Percentiles rank a stretch among this genome's conserved stretches.
These are phyloP conservation scores for Tylopilus balloui DNA, from an alignment of 768 basidiomycete species.

Conservation along the genomic window DNA sequence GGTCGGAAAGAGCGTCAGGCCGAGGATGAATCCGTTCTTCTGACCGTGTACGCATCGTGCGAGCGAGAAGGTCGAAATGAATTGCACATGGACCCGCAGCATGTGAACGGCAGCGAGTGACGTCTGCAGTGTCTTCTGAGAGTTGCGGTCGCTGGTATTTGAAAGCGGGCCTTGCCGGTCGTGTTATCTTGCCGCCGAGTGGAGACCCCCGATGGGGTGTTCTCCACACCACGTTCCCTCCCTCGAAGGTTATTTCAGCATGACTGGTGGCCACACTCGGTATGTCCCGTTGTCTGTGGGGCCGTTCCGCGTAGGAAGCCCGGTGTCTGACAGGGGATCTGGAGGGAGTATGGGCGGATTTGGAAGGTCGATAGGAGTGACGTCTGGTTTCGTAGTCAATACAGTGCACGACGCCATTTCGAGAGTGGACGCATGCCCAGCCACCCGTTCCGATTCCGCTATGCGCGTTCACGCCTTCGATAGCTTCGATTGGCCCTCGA, in stretches of 20 bases:
- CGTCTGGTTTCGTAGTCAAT: slow-evolving; percentile 15
- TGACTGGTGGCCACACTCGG: slow-evolving; percentile 12
- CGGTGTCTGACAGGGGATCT: slow-evolving; percentile 13
- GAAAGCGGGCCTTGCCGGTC: slow-evolving; percentile 17
- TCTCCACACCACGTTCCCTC: slow-evolving; percentile 32
- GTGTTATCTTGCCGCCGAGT: slow-evolving; percentile 21
- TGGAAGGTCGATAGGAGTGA: slow-evolving; percentile 18
- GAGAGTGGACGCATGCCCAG: slow-evolving; percentile 18
- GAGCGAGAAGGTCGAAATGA: slow-evolving; percentile 12
- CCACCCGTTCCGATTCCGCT: slow-evolving; percentile 31
- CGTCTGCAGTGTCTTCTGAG: slow-evolving; percentile 14
- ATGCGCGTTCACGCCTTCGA: slow-evolving; percentile 7
- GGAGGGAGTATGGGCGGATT: slow-evolving; percentile 14
- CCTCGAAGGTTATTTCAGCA: slow-evolving; percentile 28
- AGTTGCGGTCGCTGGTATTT: slow-evolving; percentile 11
- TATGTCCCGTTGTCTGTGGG: slow-evolving; percentile 17
- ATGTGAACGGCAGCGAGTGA: slow-evolving; percentile 21
- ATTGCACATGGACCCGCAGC: slow-evolving; percentile 19
- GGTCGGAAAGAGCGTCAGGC: slow-evolving; percentile 11
- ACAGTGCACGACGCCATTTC: slow-evolving; percentile 11
- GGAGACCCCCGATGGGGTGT: slow-evolving; percentile 12
- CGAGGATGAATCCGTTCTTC: slow-evolving; percentile 11
- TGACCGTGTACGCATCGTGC: not conserved
- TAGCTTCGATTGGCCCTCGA: slow-evolving; percentile 22
- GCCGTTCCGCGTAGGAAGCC: slow-evolving; percentile 15